These are phyloP conservation scores for Auriscalpium vulgare DNA, from an alignment of 768 basidiomycete genomes.

Conservation along the genomic window DNA sequence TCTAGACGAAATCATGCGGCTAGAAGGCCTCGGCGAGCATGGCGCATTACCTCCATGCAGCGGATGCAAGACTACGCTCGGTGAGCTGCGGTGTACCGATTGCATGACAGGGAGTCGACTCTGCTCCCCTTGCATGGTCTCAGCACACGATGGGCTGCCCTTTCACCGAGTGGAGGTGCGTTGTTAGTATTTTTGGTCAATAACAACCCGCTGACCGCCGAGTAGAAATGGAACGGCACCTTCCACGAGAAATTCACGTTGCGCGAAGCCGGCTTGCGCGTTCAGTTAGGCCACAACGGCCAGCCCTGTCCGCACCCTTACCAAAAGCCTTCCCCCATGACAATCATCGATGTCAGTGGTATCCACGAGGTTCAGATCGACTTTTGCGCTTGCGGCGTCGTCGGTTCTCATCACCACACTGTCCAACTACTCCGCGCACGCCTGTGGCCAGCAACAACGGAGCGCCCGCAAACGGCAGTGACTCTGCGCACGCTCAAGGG, in stretches of 20 bases:
- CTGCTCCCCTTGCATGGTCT: no score
- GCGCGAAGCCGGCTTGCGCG: background rate
- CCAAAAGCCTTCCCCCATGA: background rate
- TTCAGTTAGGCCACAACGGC: background rate
- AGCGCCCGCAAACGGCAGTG: slow-evolving; percentile 4
- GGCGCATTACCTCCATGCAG: no score
- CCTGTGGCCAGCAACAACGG: slow-evolving; percentile 13
- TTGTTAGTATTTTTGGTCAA: background rate
- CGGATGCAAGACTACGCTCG: no score
- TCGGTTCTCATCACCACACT: background rate
- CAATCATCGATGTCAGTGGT: background rate
- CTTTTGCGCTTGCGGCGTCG: background rate
- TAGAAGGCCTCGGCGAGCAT: no score
- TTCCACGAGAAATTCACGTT: background rate
- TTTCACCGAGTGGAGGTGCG: no score
- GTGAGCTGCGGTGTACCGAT: no score
- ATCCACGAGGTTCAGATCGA: background rate
- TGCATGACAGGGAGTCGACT: no score
- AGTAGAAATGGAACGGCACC: background rate
- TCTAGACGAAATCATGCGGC: no score
- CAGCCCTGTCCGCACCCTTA: background rate
- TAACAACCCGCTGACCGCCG: background rate
- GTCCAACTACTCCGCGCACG: slow-evolving; percentile 1
- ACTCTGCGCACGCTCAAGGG: slow-evolving; percentile 10
- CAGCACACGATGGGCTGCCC: no score